Evolutionary conservation across 2,329 filamentous ascomycete species (phyloP), one percentile per base, ranked within the genome.

Genomic region (Arthrinium phaeospermum): DNA sequence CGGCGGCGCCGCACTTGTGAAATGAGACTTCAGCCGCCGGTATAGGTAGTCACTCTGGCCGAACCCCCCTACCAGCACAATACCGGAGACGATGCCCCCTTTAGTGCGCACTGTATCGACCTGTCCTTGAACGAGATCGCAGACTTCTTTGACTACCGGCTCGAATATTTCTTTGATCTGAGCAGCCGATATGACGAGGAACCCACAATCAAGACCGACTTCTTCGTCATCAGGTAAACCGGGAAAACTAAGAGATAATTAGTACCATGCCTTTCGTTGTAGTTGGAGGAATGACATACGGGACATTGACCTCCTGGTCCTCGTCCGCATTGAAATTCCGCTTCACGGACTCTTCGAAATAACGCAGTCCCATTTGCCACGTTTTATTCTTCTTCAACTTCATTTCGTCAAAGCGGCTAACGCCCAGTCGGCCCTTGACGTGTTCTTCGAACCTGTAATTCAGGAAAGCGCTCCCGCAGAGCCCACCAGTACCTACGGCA

Each of bases 341-440:
- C 82, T 96, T 96, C 19, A 96, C 93, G 79, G 94, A 95, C 79
- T 95, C 93, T 77, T 96, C 93, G 81, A 94, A 96, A 78, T 94
- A 95, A 71, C 90, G 89, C 69, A 95, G 84, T 1, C 91, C 93
- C 90, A 92, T 92, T 80, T 92, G 93, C 92, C 93, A 95, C 0
- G 91, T 94, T 82, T 93, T 94, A 3, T 88, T 89, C 81, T 94
- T 94, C 82, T 93, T 93, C 70, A 89, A 81, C 79, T 93, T 93
- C 91, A 96, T 94, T 81, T 91, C 89, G 44, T 92, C 89, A 78
- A 94, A 94, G 4, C 88, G 85, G 46, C 88, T 88, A 49, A 87
- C 85, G 1, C 93, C 93, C 13, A 96, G 88, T 1, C 93, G 88
- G 71, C 82, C 85, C 76, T 89, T 88, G 49, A 95, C 91, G 77